Percentiles rank a stretch among this genome's conserved stretches.
Evolutionary conservation across 2,329 filamentous ascomycete species (phyloP).

Genomic region (Fusarium oxysporum): DNA sequence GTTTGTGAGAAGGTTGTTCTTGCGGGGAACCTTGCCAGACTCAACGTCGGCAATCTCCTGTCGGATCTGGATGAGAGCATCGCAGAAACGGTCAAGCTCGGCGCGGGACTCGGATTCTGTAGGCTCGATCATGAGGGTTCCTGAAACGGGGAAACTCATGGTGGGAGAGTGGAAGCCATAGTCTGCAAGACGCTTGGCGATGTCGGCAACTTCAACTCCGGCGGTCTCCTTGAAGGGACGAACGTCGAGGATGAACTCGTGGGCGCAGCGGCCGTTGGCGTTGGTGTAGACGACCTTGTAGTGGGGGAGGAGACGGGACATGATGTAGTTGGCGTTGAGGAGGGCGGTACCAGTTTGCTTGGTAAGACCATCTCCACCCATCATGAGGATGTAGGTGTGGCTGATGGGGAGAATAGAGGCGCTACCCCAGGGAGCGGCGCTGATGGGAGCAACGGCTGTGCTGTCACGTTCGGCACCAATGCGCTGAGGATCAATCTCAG

Average conservation of each 20-base stretch:
- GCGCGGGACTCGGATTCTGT: conserved; percentile 93
- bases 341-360: conserved; percentile 92
- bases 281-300: conserved; percentile 97
- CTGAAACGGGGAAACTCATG: conserved; percentile 95
- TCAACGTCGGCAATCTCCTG: conserved; percentile 88
- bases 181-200: conserved; percentile 95
- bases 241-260: conserved; percentile 96
- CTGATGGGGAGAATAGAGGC: conserved; percentile 94
- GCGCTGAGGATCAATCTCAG: conserved; percentile 45
- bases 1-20: conserved; percentile 89
- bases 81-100: conserved; percentile 93
- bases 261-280: conserved; percentile 86
- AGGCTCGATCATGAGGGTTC: conserved; percentile 98
- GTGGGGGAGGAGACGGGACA: conserved; percentile 84
- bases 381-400: conserved; percentile 95
- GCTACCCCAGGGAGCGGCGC: conserved; percentile 80
- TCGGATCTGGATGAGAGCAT: conserved; percentile 88
- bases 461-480: conserved; percentile 65
- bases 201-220: conserved; percentile 90
- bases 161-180: conserved; percentile 98
- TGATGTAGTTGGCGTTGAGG: conserved; percentile 97
- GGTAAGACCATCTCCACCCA: conserved; percentile 79
- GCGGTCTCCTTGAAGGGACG: conserved; percentile 86
- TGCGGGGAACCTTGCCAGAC: conserved; percentile 77
- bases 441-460: conserved; percentile 46